These are phyloP conservation scores for Gynandropsis gynandra DNA, from an alignment of 345 rosid species.

Conservation along the genomic window DNA sequence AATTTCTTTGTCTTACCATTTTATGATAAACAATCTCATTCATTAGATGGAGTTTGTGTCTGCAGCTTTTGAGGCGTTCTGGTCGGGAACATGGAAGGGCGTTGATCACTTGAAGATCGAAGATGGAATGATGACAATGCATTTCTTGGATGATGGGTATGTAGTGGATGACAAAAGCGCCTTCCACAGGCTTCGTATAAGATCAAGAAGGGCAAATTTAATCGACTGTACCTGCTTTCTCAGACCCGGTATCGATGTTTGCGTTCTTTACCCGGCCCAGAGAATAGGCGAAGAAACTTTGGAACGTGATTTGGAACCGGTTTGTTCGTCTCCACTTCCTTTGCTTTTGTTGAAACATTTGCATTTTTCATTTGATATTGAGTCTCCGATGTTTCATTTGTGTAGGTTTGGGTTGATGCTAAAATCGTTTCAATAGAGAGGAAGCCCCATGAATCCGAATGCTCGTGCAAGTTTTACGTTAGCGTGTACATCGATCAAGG, in stretches of 20 bases:
- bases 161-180: conserved; percentile 36
- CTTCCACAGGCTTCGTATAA: conserved; percentile 49
- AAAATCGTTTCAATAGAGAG: conserved; percentile 68
- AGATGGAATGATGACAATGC: conserved; percentile 42
- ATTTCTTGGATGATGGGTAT: conserved; percentile 30
- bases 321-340: conserved; percentile 27
- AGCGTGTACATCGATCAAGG: conserved; percentile 47
- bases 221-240: conserved; percentile 64
- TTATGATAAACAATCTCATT: background rate
- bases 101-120: conserved; percentile 46
- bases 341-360: background rate
- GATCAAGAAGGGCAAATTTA: conserved; percentile 54
- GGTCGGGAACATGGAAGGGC: conserved; percentile 50
- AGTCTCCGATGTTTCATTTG: conserved; percentile 10
- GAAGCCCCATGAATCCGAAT: conserved; percentile 54
- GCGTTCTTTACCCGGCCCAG: conserved; percentile 37
- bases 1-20: background rate
- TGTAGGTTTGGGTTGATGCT: conserved; percentile 76
- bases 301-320: conserved; percentile 13
- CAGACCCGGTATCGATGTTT: conserved; percentile 74
- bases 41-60: conserved; percentile 7
- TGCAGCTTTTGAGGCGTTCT: conserved; percentile 74
- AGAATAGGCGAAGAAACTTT: conserved; percentile 25
- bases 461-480: conserved; percentile 58
- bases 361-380: background rate